Evolutionary conservation across 1,284 basidiomycete genomes (phyloP).

Genomic region (Coriolopsis trogii): DNA sequence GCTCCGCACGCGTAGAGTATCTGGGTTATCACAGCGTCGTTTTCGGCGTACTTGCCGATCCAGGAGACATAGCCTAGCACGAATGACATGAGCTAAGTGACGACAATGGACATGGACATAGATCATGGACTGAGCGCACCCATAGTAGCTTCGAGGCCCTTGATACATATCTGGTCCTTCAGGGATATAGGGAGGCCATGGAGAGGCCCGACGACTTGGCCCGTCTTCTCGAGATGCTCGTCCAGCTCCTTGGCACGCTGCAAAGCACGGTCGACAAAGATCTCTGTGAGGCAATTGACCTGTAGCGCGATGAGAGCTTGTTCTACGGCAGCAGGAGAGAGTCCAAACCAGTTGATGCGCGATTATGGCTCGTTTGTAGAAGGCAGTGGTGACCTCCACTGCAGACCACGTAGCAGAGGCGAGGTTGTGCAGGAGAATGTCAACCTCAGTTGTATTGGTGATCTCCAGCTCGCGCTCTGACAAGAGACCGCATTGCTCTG

Average conservation of each 20-base stretch:
- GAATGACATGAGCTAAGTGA: conserved; percentile 19
- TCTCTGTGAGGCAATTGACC: conserved; percentile 55
- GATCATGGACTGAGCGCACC: conserved; percentile 35
- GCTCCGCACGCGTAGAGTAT: conserved; percentile 42
- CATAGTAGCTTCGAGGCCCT: conserved; percentile 61
- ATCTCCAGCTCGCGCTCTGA: conserved; percentile 49
- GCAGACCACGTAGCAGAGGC: conserved; percentile 44
- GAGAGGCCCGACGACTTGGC: conserved; percentile 48
- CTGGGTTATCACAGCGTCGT: conserved; percentile 24
- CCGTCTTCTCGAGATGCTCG: conserved; percentile 41
- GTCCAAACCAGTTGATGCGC: conserved; percentile 59
- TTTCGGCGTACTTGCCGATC: conserved; percentile 23
- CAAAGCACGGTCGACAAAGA: conserved; percentile 50
- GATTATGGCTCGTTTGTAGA: conserved; percentile 60
- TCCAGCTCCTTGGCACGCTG: conserved; percentile 49
- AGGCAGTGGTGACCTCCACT: conserved; percentile 53
- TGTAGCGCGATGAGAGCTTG: conserved; percentile 14
- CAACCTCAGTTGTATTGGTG: conserved; percentile 48
- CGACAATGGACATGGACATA: conserved; percentile 5
- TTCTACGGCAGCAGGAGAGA: neutral
- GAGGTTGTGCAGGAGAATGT: conserved; percentile 42
- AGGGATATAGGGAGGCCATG: conserved; percentile 58
- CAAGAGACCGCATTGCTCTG: conserved; percentile 49
- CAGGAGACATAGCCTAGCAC: conserved; percentile 33
- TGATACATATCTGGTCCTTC: conserved; percentile 63